Evolutionary conservation across 192 early-diverging fungal species (phyloP).

Genomic region (Podila minutissima): DNA sequence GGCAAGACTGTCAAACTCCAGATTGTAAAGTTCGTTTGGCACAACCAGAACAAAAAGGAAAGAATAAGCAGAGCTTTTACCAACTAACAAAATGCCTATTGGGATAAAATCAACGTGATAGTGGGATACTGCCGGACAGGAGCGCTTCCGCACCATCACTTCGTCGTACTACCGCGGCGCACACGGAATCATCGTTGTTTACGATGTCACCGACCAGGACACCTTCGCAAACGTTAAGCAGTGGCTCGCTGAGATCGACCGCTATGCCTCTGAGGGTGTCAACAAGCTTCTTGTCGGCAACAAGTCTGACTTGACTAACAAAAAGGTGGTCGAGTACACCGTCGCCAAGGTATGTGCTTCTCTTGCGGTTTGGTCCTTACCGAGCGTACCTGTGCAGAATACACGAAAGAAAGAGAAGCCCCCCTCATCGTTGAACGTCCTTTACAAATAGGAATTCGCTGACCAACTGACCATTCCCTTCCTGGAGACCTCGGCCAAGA

Average conservation of each 20-base stretch:
- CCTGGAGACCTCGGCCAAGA: conserved; percentile 98
- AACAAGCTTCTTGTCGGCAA: conserved; percentile 99
- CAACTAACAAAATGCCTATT: no score
- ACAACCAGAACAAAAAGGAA: neutral
- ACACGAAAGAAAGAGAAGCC: neutral
- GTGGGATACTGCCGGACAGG: conserved; percentile 99
- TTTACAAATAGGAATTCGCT: conserved; percentile 82
- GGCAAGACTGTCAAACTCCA: conserved; percentile 98
- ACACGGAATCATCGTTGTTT: conserved; percentile 99
- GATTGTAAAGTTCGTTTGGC: conserved; percentile 75
- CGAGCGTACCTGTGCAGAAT: neutral
- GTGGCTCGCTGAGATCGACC: conserved; percentile 98
- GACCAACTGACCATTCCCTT: conserved; percentile 88
- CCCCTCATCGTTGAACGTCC: neutral
- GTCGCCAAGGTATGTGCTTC: conserved; percentile 64
- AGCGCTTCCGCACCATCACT: conserved; percentile 98
- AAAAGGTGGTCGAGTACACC: conserved; percentile 81
- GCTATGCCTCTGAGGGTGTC: conserved; percentile 96
- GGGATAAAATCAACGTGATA: neutral
- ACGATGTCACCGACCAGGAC: conserved; percentile 96
- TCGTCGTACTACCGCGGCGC: conserved; percentile 97
- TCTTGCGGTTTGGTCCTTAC: neutral
- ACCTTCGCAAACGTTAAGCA: conserved; percentile 96
- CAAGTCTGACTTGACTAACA: conserved; percentile 94
- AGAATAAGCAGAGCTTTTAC: neutral